These are phyloP conservation scores for Gardenia jasminoides DNA, from an alignment of 257 asterid genomes.

Conservation along the genomic window DNA sequence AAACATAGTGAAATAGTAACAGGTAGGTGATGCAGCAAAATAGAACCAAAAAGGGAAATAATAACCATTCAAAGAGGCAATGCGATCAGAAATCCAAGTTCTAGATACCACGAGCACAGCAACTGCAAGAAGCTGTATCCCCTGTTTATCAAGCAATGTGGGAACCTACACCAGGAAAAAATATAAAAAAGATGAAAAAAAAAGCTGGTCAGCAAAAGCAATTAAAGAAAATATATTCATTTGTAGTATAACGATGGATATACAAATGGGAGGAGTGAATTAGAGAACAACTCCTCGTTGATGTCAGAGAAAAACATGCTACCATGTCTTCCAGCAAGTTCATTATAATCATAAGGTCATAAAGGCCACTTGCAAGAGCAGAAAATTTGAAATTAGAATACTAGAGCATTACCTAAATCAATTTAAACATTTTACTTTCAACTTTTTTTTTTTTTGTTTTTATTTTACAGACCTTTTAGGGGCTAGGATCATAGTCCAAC, in stretches of 20 bases:
- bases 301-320: background rate
- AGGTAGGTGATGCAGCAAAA: constrained; percentile 26
- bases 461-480: background rate
- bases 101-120: constrained; percentile 88
- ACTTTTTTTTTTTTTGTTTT: background rate
- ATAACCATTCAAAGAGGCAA: constrained; percentile 94
- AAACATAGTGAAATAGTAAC: background rate
- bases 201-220: constrained; percentile 8
- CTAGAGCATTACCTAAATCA: background rate
- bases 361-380: background rate
- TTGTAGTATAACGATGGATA: background rate
- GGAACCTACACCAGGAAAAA: constrained; percentile 66
- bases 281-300: background rate
- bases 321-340: background rate
- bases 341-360: background rate
- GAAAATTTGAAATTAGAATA: background rate
- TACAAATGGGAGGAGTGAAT: background rate
- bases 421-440: background rate
- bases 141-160: constrained; percentile 90
- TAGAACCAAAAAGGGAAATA: constrained; percentile 9
- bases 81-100: constrained; percentile 96
- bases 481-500: background rate
- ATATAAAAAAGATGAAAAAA: background rate
- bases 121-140: constrained; percentile 91
- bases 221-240: constrained; percentile 3